Base-by-base conservation (phyloP, 1,139 yeast species). In the Kodamaea ohmeri region DNA sequence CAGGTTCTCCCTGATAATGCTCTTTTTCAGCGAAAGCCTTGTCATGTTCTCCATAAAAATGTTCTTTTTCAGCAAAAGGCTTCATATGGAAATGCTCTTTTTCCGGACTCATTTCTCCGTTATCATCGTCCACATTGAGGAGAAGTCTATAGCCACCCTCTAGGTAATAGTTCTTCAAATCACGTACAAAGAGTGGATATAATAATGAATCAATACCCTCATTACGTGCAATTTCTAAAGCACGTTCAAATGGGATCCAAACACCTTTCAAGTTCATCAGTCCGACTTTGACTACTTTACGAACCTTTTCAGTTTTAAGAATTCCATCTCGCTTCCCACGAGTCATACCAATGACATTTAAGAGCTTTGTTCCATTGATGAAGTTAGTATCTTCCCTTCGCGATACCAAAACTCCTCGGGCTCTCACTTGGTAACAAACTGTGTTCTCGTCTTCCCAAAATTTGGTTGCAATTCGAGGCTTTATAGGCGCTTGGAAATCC, bases 281-380 rank as follows among this genome's bases (percentile, higher is more conserved):
- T 0, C 81, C 81, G 7, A 67, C 65, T 45, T 73, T 73, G 13
- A 76, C 73, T 0, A 76, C 80, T 17, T 51, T 57, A 25, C 74
- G 60, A 3, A 54, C 51, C 44, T 63, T 66, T 45, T 76, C 81
- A 3, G 71, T 57, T 45, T 76, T 76, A 32, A 76, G 61, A 17
- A 76, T 72, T 7, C 81, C 80, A 48, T 76, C 81, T 37, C 81
- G 54, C 38, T 78, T 60, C 3, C 82, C 82, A 42, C 82, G 56
- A 2, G 80, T 70, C 76, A 76, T 74, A 28, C 76, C 76, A 2
- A 78, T 73, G 7, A 75, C 80, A 45, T 76, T 76, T 36, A 76
- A 59, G 15, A 76, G 60, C 46, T 76, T 76, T 6, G 82, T 76
- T 0, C 80, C 82, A 47, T 76, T 76, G 32, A 76, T 61, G 57